These are phyloP conservation scores for Dissophora ornata DNA, from an alignment of 192 early-diverging fungal species.

Conservation along the genomic window DNA sequence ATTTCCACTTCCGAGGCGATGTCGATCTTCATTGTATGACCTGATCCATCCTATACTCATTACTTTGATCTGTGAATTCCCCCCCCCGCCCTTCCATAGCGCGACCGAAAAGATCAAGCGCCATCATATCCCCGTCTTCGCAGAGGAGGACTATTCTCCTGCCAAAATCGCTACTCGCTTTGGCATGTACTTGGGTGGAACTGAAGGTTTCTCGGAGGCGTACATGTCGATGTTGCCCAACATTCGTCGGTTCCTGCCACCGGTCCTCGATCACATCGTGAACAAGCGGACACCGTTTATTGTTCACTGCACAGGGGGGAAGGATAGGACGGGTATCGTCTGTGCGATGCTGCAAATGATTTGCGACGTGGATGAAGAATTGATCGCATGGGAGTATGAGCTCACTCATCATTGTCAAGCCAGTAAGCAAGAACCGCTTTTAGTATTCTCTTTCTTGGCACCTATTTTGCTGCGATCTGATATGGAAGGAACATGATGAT, in stretches of 20 bases:
- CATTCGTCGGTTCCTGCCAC: conserved; percentile 36
- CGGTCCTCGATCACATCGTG: conserved; percentile 56
- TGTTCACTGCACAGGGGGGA: conserved; percentile 75
- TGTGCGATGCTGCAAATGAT: conserved; percentile 65
- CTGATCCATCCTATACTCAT: background rate
- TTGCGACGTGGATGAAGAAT: conserved; percentile 70
- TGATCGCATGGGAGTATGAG: conserved; percentile 70
- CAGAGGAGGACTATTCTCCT: conserved; percentile 62
- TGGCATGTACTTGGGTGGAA: conserved; percentile 61
- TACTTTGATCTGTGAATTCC: background rate
- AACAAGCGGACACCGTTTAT: conserved; percentile 58
- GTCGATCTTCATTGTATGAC: too few relatives aligned
- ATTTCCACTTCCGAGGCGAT: background rate
- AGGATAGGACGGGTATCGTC: conserved; percentile 72
- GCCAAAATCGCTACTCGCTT: conserved; percentile 58
- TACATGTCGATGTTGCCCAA: conserved; percentile 56
- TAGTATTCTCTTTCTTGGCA: too few relatives aligned
- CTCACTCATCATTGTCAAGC: conserved; percentile 42
- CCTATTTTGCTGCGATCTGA: too few relatives aligned
- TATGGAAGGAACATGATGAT: too few relatives aligned
- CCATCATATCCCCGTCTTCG: conserved; percentile 59
- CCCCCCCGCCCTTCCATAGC: conserved; percentile 2
- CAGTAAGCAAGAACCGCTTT: conserved; percentile 8
- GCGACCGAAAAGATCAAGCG: conserved; percentile 42
- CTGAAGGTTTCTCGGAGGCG: conserved; percentile 58